phyloP scores from a whole-genome alignment of 495 filamentous ascomycete genomes.

The Haplographium delicatum region DNA sequence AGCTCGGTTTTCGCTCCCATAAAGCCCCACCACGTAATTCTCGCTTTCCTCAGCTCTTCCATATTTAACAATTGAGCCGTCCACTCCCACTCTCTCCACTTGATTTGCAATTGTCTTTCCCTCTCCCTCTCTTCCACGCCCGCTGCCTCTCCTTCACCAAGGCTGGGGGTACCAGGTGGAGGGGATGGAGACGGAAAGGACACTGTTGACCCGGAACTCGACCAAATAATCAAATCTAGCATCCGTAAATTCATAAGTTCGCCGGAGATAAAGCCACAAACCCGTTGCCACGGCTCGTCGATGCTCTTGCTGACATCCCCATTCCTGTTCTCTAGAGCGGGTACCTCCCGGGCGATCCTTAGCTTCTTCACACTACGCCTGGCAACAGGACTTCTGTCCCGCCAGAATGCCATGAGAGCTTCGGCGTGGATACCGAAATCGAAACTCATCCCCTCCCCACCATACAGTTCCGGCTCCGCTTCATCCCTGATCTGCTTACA shows the following conservation, averaged over 20 bases:
- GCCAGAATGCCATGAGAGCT: constrained; percentile 44
- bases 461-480: constrained; percentile 44
- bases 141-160: neutral
- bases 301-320: neutral
- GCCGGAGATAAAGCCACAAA: neutral
- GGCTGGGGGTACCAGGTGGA: too few species aligned
- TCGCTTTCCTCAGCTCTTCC: constrained; percentile 9
- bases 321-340: neutral
- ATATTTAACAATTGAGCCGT: constrained; percentile 5
- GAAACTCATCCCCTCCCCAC: constrained; percentile 34
- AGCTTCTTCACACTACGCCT: constrained; percentile 9
- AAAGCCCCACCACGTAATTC: constrained; percentile 23
- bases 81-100: constrained; percentile 18
- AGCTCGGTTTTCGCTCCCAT: neutral
- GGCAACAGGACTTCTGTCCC: constrained; percentile 6
- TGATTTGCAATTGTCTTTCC: too few species aligned
- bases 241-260: neutral
- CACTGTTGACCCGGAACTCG: neutral
- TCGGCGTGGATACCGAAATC: constrained; percentile 48
- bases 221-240: constrained; percentile 1
- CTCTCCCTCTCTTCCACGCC: neutral
- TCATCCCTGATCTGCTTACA: constrained; percentile 41
- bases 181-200: too few species aligned
- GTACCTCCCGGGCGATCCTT: constrained; percentile 16
- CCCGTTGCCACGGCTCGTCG: neutral